These are phyloP conservation scores for Corallochytrium limacisporum DNA, from an alignment of 78 protist genomes.

Conservation along the genomic window DNA sequence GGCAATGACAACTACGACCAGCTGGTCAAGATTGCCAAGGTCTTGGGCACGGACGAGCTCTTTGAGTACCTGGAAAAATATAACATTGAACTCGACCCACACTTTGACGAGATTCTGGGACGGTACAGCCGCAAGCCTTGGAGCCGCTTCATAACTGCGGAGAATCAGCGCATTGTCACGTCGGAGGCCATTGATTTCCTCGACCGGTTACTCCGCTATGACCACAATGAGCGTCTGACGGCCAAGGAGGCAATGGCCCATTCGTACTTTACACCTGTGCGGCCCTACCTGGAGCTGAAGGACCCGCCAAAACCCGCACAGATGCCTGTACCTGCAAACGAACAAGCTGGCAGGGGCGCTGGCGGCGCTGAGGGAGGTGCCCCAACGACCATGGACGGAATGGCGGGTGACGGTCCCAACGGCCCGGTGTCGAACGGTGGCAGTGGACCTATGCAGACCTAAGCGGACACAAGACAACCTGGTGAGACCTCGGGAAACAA, in stretches of 20 bases:
- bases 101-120: too few species aligned
- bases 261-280: constrained; percentile 27
- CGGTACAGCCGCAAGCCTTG: neutral
- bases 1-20: constrained; percentile 98
- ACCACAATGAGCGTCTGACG: constrained; percentile 62
- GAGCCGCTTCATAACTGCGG: constrained; percentile 34
- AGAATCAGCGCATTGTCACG: constrained; percentile 61
- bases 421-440: too few species aligned
- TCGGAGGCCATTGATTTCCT: constrained; percentile 93
- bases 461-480: too few species aligned
- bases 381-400: too few species aligned
- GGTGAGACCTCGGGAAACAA: too few species aligned
- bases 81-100: constrained; percentile 63
- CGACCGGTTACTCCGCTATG: constrained; percentile 78
- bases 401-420: too few species aligned
- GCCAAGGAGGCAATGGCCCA: constrained; percentile 61
- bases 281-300: neutral
- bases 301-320: neutral
- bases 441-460: too few species aligned
- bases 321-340: neutral
- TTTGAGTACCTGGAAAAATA: constrained; percentile 79
- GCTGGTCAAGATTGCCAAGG: constrained; percentile 88
- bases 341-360: too few species aligned
- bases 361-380: too few species aligned
- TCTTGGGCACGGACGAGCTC: constrained; percentile 93